Conservation (phyloP, 257 asterid species). For the Ligustrum vulgare region DNA sequence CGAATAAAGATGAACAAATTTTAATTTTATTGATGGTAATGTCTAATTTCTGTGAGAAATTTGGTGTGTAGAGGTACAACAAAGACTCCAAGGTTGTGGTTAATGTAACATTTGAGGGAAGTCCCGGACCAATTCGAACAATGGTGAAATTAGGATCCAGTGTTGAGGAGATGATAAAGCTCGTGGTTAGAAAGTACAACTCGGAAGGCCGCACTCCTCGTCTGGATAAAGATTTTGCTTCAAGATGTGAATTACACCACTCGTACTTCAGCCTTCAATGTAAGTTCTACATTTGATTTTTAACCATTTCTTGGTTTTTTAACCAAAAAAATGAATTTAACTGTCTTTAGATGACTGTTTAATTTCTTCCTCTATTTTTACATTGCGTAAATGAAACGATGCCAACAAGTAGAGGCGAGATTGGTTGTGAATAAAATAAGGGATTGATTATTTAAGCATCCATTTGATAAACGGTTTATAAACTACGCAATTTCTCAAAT, state of each 20-base stretch:
- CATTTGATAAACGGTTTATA: no score
- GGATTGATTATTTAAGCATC: not conserved
- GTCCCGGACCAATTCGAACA: slow-evolving; percentile 70
- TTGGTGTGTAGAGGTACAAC: slow-evolving; percentile 38
- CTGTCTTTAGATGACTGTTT: not conserved
- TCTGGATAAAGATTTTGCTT: slow-evolving; percentile 42
- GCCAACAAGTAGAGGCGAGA: not conserved
- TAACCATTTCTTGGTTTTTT: not conserved
- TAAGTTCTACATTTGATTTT: slow-evolving; percentile 31
- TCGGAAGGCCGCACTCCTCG: slow-evolving; percentile 73
- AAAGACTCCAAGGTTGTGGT: slow-evolving; percentile 74
- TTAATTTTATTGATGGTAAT: not conserved
- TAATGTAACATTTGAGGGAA: slow-evolving; percentile 70
- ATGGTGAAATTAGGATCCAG: slow-evolving; percentile 70
- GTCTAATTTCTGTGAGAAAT: not conserved
- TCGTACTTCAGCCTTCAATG: slow-evolving; percentile 75
- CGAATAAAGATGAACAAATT: not conserved
- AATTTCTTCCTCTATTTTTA: not conserved
- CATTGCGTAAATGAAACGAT: not conserved
- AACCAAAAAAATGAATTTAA: not conserved
- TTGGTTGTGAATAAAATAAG: not conserved
- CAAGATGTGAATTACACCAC: slow-evolving; percentile 51
- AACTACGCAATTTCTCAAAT: no score
- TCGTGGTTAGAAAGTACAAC: slow-evolving; percentile 46
- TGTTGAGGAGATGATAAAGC: slow-evolving; percentile 59